Evolutionary conservation across 345 rosid species (phyloP).

Genomic region (Euclidium syriacum): DNA sequence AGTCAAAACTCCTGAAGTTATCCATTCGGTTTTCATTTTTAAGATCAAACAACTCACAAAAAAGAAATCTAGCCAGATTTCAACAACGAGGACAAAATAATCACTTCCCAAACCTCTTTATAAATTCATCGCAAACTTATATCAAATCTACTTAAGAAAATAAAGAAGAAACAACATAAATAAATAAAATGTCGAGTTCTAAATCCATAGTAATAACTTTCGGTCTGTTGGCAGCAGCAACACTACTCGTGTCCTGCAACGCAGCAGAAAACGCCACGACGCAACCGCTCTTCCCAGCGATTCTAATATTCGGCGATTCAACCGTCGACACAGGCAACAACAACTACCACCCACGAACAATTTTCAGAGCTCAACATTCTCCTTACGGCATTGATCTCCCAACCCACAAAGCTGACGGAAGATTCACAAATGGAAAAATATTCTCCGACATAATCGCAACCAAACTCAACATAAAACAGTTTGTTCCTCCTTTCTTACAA

Average conservation of each 20-base stretch:
- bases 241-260: conserved; percentile 7
- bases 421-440: conserved; percentile 31
- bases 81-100: not conserved
- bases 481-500: conserved; percentile 29
- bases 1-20: not conserved
- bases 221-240: conserved; percentile 1
- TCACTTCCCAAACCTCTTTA: not conserved
- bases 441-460: conserved; percentile 23
- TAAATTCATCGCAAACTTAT: not conserved
- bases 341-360: conserved; percentile 12
- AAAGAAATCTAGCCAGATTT: not conserved
- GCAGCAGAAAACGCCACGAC: conserved; percentile 10
- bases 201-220: conserved; percentile 7
- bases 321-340: conserved; percentile 32
- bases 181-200: not conserved
- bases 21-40: not conserved
- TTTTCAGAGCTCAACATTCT: conserved; percentile 15
- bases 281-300: conserved; percentile 24
- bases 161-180: not conserved
- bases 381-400: conserved; percentile 31
- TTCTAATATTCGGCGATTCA: conserved; percentile 31
- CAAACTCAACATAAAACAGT: conserved; percentile 20
- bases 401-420: not conserved
- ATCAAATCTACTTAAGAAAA: not conserved
- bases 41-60: not conserved